Conservation (phyloP, 306 rosid species). For the Gastrolobium bilobum region DNA sequence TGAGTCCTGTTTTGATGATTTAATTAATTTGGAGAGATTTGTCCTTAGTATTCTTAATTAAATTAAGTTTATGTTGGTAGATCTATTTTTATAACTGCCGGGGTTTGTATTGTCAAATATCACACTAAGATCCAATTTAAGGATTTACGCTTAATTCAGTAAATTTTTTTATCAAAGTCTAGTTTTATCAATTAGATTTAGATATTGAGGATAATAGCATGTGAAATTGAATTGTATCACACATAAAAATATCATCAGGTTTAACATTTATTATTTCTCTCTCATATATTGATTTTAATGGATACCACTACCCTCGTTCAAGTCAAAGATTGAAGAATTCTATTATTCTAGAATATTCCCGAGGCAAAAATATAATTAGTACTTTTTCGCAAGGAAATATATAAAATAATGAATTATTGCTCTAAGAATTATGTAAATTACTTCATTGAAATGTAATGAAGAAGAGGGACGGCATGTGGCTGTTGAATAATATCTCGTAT, state of each 20-base stretch:
- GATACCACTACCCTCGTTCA: not conserved
- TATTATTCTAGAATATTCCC: not conserved
- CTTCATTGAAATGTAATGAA: not conserved
- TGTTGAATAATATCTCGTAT: not conserved
- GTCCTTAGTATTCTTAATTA: too few relatives aligned
- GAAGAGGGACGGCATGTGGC: not conserved
- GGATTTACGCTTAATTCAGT: not conserved
- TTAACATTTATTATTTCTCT: not conserved
- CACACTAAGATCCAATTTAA: not conserved
- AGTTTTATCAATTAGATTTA: not conserved
- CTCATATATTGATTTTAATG: not conserved
- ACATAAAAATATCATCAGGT: not conserved
- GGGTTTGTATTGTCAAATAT: too few relatives aligned
- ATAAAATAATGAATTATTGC: not conserved
- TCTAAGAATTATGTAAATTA: not conserved
- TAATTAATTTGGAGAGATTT: too few relatives aligned
- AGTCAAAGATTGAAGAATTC: slow-evolving; percentile 10
- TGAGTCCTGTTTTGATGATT: too few relatives aligned
- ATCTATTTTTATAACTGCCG: too few relatives aligned
- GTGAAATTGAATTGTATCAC: not conserved
- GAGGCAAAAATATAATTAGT: not conserved
- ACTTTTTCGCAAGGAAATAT: not conserved
- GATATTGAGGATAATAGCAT: not conserved
- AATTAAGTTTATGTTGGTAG: too few relatives aligned
- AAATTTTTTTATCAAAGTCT: not conserved